Evolutionary conservation across 2,329 filamentous ascomycete genomes (phyloP), one percentile per base, ranked within the genome.

Genomic region (Curvularia sp.): DNA sequence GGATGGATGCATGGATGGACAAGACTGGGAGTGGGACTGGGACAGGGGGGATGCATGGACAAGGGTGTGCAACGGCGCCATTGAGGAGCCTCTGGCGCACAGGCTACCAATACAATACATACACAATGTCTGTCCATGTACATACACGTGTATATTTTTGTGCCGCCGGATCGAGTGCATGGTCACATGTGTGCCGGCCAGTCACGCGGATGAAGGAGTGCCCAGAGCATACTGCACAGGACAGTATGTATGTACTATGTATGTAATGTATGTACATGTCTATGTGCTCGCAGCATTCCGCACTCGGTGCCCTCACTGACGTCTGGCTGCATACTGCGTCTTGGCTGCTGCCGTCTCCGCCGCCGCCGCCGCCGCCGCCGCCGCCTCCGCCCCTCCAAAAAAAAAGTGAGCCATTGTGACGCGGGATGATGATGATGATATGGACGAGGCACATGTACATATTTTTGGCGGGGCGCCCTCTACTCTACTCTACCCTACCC

Each of bases 41-140:
- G 66, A 66, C 72, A 74, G 69, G 71, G 71, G 69, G 30, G 25
- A 53, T 57, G 57, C 60, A 60, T 54, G 49, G 49, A 34, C 53
- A 41, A 45, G 32, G 27, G 34, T 36, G 28, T 30, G 57, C 48
- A 52, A 36, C 41, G 21, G 41, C 41, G 41, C 41, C 8, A 18
- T 36, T 6, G 32, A n/a, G 15, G 32, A 12, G 30, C 30, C 30
- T 15, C 25, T 27, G 25, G 25, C 34, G 34, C 34, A 36, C 34
- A 36, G n/a, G 34, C 34, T 36, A 15, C 34, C 15, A n/a, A n/a
- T n/a, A n/a, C n/a, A n/a, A n/a, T n/a, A n/a, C n/a, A n/a, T n/a
- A n/a, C n/a, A n/a, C n/a, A n/a, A n/a, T n/a, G n/a, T n/a, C n/a
- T 36, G 34, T 36, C 21, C 39, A 42, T 25, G 19, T 42, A 25